Evolutionary conservation across 2,329 filamentous ascomycete genomes (phyloP).

Genomic region (Penicillium sp.): DNA sequence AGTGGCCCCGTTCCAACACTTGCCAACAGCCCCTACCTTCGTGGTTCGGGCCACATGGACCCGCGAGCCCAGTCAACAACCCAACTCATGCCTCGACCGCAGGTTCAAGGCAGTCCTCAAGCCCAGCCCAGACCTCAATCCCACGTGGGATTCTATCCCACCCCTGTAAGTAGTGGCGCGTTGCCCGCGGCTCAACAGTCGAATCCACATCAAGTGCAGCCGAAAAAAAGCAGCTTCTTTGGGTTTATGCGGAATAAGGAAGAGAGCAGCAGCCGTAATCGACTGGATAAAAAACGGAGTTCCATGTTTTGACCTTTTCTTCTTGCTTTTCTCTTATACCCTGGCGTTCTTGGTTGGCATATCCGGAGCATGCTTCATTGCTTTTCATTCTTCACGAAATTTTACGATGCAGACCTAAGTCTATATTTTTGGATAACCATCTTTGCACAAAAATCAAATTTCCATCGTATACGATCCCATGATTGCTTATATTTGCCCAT

Average conservation of each 20-base stretch:
- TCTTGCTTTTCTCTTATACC: conserved; percentile 10
- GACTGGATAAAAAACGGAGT: conserved; percentile 46
- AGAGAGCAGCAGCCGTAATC: conserved; percentile 29
- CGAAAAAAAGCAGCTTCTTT: conserved; percentile 48
- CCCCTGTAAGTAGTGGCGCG: conserved; percentile 14
- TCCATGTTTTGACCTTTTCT: conserved; percentile 41
- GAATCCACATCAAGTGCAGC: conserved; percentile 25
- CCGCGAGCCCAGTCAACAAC: conserved; percentile 22
- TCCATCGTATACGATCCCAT: too few relatives aligned
- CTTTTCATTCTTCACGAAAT: too few relatives aligned
- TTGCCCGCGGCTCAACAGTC: conserved; percentile 6
- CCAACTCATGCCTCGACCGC: conserved; percentile 17
- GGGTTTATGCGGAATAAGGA: conserved; percentile 38
- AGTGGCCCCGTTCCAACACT: conserved; percentile 11
- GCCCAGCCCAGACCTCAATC: conserved; percentile 15
- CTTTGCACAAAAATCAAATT: too few relatives aligned
- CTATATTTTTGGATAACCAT: too few relatives aligned
- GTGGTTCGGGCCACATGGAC: conserved; percentile 10
- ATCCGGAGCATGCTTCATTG: neutral
- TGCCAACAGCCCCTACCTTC: conserved; percentile 19
- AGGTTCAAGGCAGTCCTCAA: neutral
- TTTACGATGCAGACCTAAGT: too few relatives aligned
- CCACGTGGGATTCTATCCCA: conserved; percentile 15
- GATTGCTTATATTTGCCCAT: too few relatives aligned
- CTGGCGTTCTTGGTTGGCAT: conserved; percentile 8